Percentiles rank a stretch among this genome's conserved stretches.
phyloP scores from a whole-genome alignment of 2,329 filamentous ascomycete genomes.

The Alternaria sp. region DNA sequence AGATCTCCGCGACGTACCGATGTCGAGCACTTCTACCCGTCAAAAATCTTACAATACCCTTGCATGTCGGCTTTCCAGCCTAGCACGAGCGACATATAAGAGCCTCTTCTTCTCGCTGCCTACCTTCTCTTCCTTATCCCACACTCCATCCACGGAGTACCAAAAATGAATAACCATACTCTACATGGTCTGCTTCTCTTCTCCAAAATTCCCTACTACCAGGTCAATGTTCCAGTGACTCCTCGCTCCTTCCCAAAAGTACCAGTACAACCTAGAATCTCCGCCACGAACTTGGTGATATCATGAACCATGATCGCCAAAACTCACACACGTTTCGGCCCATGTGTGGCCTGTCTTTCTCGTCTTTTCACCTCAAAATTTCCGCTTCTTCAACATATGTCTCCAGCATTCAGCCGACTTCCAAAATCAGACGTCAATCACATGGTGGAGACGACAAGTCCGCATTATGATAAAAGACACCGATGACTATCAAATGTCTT shows the following conservation, averaged over 20 bases:
- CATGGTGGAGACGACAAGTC: background rate
- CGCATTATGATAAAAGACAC: background rate
- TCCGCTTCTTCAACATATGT: too few species aligned
- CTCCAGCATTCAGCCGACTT: too few species aligned
- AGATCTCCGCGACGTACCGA: too few species aligned
- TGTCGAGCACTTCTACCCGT: background rate
- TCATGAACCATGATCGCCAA: too few species aligned
- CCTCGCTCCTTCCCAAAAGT: background rate
- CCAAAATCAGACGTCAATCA: too few species aligned
- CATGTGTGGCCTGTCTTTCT: background rate
- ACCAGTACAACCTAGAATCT: accelerated
- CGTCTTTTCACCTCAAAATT: background rate
- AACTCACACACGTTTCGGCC: too few species aligned
- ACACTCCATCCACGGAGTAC: background rate
- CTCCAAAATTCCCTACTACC: background rate
- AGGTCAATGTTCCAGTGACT: background rate
- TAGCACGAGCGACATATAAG: background rate
- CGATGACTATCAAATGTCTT: background rate
- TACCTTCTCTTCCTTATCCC: background rate
- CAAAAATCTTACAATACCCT: accelerated
- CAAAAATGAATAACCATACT: too few species aligned
- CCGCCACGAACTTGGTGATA: too few species aligned
- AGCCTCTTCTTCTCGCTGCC: background rate
- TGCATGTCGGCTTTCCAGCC: too few species aligned
- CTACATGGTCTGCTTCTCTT: background rate